Base-by-base conservation (phyloP, 2,329 filamentous ascomycete species). In the Cercospora sp. region DNA sequence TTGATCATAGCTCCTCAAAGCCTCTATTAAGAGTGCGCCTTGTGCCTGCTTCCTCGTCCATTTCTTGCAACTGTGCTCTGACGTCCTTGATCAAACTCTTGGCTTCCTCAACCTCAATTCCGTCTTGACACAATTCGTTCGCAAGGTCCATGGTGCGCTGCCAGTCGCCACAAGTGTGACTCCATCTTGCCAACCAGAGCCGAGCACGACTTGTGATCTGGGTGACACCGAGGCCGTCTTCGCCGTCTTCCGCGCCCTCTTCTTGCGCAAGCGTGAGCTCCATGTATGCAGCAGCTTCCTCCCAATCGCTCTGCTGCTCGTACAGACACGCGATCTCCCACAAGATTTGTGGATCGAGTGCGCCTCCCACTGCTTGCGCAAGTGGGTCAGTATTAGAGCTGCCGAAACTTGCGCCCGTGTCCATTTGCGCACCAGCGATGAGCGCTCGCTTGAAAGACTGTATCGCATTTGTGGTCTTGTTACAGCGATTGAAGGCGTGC, bases 31-130 rank as follows among this genome's bases (percentile, higher is more conserved):
- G 23, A 3, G 48, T 23, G 30, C 62, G 62, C 23, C 48, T 20
- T 31, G 18, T 59, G 9, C 59, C 51, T 28, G 30, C 65, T 12
- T 58, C 58, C 26, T 71, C 68, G 23, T 66, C 68, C 28, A 69
- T 69, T 53, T 70, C 65, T 53, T 74, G 91, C 79, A 93, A 86
- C 72, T 91, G 87, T 4, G 91, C 91, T 73, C 94, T 86, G 12
- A 97, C 90, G 79, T 98, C 94, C 69, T 93, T 87, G 69, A 97
- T 91, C 73, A 98, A 82, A 3, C 93, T 93, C 81, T 98, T 98
- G 30, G 95, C 95, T 80, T 99, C 95, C 78, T 99, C 95, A 2
- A 98, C 93, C 80, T 98, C 95, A 28, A 96, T 90, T 0, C 95
- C 95, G 79, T 99, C 95, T 80, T 97, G 93, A 78, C 94, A 97